Conservation (phyloP, 2,329 filamentous ascomycete species). For the Botrytis fabae region DNA sequence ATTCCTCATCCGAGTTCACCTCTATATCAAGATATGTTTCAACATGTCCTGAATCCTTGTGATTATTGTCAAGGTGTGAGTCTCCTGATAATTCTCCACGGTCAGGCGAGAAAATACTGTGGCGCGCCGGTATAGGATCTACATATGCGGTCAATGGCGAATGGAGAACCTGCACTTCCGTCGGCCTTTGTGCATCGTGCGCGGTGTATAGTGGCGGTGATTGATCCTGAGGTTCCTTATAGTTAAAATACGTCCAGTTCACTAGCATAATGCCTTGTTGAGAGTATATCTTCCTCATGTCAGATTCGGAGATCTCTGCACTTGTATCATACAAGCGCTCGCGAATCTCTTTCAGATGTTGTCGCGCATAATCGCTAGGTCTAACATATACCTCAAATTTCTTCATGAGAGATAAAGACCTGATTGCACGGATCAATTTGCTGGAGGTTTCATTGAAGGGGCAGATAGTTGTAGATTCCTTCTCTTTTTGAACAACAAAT, state of each 20-base stretch:
- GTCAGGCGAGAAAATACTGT: not conserved
- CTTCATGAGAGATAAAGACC: not conserved
- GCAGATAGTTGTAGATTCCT: not conserved
- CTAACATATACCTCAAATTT: constrained; percentile 11
- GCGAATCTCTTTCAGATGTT: not conserved
- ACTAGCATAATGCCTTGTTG: not conserved
- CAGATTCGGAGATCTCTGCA: not conserved
- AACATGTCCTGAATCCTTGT: not conserved
- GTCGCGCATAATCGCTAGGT: not conserved
- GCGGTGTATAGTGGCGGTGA: not conserved
- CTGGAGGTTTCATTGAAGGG: not conserved
- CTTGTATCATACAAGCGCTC: not conserved
- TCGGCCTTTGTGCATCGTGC: not conserved
- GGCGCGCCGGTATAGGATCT: not conserved
- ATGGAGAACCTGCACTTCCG: constrained; percentile 4
- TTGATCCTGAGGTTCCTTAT: not conserved
- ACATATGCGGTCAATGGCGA: not conserved
- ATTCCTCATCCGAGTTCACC: constrained; percentile 14
- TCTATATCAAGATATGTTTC: constrained; percentile 3
- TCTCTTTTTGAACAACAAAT: constrained; percentile 8
- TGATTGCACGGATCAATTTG: not conserved
- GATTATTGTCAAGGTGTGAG: not conserved
- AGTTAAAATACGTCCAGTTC: not conserved
- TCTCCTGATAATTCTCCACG: not conserved
- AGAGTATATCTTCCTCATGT: constrained; percentile 4